phyloP scores from a whole-genome alignment of 169 alveolate species.

The Plasmodium inui region DNA sequence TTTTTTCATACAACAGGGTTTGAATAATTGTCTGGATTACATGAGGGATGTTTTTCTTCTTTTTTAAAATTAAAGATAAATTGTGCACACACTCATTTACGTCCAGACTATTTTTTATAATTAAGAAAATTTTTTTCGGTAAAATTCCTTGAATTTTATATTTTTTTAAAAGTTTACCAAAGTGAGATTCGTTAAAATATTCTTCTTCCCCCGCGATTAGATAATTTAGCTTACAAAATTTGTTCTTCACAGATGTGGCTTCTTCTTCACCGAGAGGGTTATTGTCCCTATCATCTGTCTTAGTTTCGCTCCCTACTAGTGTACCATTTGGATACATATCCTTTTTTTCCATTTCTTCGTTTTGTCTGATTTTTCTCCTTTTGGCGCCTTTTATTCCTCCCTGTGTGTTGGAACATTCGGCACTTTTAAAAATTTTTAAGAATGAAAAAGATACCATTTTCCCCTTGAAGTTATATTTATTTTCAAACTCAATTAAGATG shows the following conservation, averaged over 20 bases:
- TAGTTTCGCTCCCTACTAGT: background rate
- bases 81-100: constrained; percentile 70
- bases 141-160: constrained; percentile 68
- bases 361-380: background rate
- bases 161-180: constrained; percentile 33
- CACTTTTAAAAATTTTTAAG: constrained; percentile 13
- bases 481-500: constrained; percentile 51
- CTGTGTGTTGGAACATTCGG: background rate
- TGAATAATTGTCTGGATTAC: constrained; percentile 70
- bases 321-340: background rate
- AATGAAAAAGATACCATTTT: constrained; percentile 22
- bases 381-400: background rate
- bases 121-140: constrained; percentile 66
- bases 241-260: constrained; percentile 4
- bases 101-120: constrained; percentile 55
- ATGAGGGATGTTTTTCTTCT: constrained; percentile 60
- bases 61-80: constrained; percentile 46
- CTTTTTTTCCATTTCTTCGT: background rate
- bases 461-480: constrained; percentile 39
- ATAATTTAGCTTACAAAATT: constrained; percentile 35
- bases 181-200: constrained; percentile 23
- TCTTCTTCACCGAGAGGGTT: background rate
- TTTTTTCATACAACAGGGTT: constrained; percentile 55
- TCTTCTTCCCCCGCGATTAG: constrained; percentile 15
- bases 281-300: background rate